These are phyloP conservation scores for Botryotinia narcissicola DNA, from an alignment of 2,329 filamentous ascomycete genomes.

Conservation along the genomic window DNA sequence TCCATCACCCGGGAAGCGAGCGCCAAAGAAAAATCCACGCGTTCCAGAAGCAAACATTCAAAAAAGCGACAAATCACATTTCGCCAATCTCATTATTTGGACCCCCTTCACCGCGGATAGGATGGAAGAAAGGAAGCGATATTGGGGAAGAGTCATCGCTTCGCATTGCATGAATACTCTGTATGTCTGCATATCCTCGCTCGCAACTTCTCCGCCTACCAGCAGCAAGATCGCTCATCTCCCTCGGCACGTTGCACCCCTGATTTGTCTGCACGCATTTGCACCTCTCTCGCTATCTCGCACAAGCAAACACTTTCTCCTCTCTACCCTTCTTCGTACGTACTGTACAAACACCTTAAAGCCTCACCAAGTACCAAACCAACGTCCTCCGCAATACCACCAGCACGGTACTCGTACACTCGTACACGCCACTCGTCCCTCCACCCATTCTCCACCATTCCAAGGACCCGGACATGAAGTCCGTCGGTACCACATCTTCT, in stretches of 20 bases:
- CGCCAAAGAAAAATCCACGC: background rate
- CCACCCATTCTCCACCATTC: background rate
- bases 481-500: background rate
- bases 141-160: background rate
- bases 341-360: background rate
- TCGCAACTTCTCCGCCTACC: background rate
- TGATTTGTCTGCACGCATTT: background rate
- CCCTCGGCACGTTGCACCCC: constrained; percentile 6
- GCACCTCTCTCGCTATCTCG: background rate
- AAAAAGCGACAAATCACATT: constrained; percentile 16
- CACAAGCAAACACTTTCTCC: background rate
- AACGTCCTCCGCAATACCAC: background rate
- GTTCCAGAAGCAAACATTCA: constrained; percentile 6
- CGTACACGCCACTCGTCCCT: background rate
- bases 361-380: background rate
- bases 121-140: background rate
- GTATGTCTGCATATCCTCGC: background rate
- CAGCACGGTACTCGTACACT: constrained; percentile 9
- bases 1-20: background rate
- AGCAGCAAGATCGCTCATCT: background rate
- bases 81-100: constrained; percentile 8
- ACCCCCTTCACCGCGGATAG: background rate
- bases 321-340: background rate
- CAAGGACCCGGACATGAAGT: background rate
- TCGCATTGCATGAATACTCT: background rate